A percentile compares a stretch with the other conserved stretches of the same genome.
These are phyloP conservation scores for Quercus wislizeni DNA, from an alignment of 306 rosid species.

Conservation along the genomic window DNA sequence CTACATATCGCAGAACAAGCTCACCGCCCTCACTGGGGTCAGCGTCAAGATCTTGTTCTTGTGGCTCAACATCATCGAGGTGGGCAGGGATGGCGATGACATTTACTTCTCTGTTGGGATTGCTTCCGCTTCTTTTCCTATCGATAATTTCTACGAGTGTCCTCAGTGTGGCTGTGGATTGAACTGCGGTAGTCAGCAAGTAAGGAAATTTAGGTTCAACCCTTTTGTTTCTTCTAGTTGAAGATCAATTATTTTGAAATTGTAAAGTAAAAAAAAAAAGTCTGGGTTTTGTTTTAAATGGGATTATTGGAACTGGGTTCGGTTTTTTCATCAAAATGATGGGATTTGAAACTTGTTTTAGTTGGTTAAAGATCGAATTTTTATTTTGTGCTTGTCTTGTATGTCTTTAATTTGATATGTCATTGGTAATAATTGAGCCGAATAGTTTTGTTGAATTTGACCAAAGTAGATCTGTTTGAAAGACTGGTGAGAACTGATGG, in stretches of 20 bases:
- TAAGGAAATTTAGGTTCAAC: constrained; percentile 47
- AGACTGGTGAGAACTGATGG: neutral
- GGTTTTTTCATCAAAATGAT: neutral
- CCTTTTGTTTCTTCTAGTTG: constrained; percentile 49
- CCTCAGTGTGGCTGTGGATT: constrained; percentile 82
- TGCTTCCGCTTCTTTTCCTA: constrained; percentile 67
- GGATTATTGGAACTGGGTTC: neutral
- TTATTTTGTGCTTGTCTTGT: neutral
- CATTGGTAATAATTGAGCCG: neutral
- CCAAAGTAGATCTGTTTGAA: neutral
- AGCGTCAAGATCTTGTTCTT: constrained; percentile 75
- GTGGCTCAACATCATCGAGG: constrained; percentile 82
- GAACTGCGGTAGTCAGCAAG: constrained; percentile 41
- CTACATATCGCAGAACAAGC: constrained; percentile 39
- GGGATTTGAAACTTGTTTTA: neutral
- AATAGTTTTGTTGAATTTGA: neutral
- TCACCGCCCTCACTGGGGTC: constrained; percentile 53
- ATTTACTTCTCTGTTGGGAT: constrained; percentile 75
- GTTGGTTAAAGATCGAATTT: neutral
- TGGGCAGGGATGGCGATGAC: constrained; percentile 46
- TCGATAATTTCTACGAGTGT: constrained; percentile 63
- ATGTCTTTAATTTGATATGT: neutral
- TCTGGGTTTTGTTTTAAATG: neutral
- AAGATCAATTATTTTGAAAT: neutral
- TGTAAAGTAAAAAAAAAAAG: neutral